phyloP scores from a whole-genome alignment of 140 eudicot species.

The Cichorium intybus region DNA sequence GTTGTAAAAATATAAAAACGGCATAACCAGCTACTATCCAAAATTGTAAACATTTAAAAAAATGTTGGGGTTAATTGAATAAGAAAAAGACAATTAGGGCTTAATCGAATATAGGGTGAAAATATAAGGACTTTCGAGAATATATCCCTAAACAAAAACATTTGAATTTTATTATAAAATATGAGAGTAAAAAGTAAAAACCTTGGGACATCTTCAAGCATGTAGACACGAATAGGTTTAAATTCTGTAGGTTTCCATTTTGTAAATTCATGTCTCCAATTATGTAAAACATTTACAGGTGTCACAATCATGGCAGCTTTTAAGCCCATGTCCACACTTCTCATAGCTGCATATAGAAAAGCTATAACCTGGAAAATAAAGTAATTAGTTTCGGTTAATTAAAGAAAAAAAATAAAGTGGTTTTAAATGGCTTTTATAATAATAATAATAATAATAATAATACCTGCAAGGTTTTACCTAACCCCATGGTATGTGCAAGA shows the following conservation, averaged over 20 bases:
- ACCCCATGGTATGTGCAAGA: slow-evolving; percentile 99
- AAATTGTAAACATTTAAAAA: no score
- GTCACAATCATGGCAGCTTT: slow-evolving; percentile 83
- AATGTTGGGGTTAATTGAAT: no score
- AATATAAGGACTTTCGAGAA: no score
- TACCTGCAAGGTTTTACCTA: slow-evolving; percentile 99
- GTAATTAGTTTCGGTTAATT: neutral
- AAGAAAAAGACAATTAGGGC: no score
- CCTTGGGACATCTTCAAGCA: slow-evolving; percentile 97
- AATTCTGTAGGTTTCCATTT: slow-evolving; percentile 91
- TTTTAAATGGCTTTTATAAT: slow-evolving; percentile 5
- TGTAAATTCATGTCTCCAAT: slow-evolving; percentile 86
- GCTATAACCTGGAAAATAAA: slow-evolving; percentile 67
- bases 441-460: no score
- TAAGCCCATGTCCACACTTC: slow-evolving; percentile 80
- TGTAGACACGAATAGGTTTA: slow-evolving; percentile 79
- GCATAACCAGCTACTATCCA: no score
- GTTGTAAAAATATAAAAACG: no score
- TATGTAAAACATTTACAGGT: slow-evolving; percentile 94
- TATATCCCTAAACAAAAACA: no score
- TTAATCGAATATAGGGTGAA: no score
- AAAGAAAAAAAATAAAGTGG: neutral
- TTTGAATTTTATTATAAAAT: no score
- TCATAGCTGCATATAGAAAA: slow-evolving; percentile 91
- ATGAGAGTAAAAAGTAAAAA: slow-evolving; percentile 18